phyloP scores from a whole-genome alignment of 2,329 filamentous ascomycete species.

The Diaporthe amygdali region DNA sequence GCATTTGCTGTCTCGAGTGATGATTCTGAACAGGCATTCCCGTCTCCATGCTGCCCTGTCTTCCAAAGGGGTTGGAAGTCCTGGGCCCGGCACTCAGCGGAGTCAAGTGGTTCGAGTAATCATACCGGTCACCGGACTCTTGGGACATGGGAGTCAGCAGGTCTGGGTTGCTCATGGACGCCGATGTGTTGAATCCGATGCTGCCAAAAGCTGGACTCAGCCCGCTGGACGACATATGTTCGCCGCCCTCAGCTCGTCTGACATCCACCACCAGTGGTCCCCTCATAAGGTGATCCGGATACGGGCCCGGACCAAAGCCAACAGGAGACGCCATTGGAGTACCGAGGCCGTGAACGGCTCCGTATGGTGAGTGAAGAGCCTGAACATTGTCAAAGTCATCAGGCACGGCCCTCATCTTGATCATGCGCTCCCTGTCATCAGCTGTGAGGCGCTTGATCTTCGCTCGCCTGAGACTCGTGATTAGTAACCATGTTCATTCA shows the following conservation, averaged over 20 bases:
- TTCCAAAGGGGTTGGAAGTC: slow-evolving; percentile 57
- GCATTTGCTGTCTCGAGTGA: slow-evolving; percentile 49
- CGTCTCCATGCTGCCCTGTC: slow-evolving; percentile 52
- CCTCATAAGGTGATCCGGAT: slow-evolving; percentile 68
- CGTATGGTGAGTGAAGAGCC: slow-evolving; percentile 71
- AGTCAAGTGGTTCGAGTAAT: slow-evolving; percentile 54
- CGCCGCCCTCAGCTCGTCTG: slow-evolving; percentile 66
- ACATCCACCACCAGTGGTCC: slow-evolving; percentile 71
- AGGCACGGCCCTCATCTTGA: slow-evolving; percentile 74
- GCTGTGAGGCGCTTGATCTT: slow-evolving; percentile 75
- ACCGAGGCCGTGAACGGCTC: slow-evolving; percentile 60
- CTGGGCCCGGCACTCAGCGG: slow-evolving; percentile 54
- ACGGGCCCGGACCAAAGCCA: slow-evolving; percentile 54
- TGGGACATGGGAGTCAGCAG: slow-evolving; percentile 64
- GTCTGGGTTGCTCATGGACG: slow-evolving; percentile 56
- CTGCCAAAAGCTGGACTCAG: slow-evolving; percentile 71
- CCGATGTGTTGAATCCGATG: slow-evolving; percentile 66
- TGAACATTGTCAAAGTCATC: slow-evolving; percentile 75
- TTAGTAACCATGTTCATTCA: slow-evolving; percentile 23
- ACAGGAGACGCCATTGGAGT: slow-evolving; percentile 53
- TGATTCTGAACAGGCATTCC: slow-evolving; percentile 51
- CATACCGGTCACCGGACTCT: slow-evolving; percentile 59
- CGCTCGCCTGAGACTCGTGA: slow-evolving; percentile 55
- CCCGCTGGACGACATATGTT: slow-evolving; percentile 70
- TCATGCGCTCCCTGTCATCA: slow-evolving; percentile 74